Conservation (phyloP, 441 rosid genomes). For the Kokia cookei region DNA sequence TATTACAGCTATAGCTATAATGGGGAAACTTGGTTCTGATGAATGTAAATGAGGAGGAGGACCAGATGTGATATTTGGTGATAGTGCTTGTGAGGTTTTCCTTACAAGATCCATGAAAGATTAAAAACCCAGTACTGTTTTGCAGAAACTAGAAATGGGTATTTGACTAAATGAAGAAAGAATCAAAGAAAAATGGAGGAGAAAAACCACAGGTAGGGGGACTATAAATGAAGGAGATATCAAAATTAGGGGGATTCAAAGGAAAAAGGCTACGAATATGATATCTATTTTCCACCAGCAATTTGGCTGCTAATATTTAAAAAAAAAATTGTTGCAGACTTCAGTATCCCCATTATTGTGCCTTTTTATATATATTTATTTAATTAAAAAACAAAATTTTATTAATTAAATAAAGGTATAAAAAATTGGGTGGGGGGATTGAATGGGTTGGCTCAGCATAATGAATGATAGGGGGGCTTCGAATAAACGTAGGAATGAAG, state of each 20-base stretch:
- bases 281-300: constrained; percentile 7
- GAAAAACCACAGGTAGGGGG: constrained; percentile 19
- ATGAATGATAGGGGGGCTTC: not conserved
- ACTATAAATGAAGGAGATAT: constrained; percentile 17
- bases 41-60: constrained; percentile 23
- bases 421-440: not conserved
- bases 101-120: constrained; percentile 41
- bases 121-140: not conserved
- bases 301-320: not conserved
- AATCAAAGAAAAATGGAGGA: constrained; percentile 19
- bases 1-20: constrained; percentile 61
- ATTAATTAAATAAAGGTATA: not conserved
- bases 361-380: not conserved
- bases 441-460: not conserved
- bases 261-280: constrained; percentile 4
- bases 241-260: not conserved
- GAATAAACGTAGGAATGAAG: not conserved
- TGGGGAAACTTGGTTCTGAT: constrained; percentile 62
- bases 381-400: too few relatives aligned
- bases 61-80: constrained; percentile 15
- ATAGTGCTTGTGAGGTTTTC: constrained; percentile 18
- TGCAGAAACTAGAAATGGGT: not conserved
- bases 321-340: not conserved
- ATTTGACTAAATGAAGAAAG: not conserved
- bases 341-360: constrained; percentile 19